These are phyloP conservation scores for Solanum chilense DNA, from an alignment of 257 asterid species.

Conservation along the genomic window DNA sequence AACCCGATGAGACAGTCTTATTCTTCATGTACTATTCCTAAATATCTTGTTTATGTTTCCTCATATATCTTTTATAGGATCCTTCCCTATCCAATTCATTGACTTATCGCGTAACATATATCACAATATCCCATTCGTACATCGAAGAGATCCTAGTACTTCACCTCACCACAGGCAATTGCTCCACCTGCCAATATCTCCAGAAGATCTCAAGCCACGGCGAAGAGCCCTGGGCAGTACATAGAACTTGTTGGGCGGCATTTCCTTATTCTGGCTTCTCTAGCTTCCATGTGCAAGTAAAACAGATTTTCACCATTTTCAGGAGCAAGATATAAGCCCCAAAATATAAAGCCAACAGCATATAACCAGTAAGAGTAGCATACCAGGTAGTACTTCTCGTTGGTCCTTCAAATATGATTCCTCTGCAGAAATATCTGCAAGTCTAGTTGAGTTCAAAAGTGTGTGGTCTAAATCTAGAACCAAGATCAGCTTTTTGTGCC, in stretches of 20 bases:
- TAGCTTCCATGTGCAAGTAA: neutral
- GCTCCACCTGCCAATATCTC: neutral
- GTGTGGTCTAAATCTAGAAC: slow-evolving; percentile 94
- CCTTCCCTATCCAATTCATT: neutral
- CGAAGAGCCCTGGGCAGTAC: neutral
- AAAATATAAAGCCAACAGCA: neutral
- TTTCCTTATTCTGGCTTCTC: neutral
- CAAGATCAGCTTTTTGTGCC: slow-evolving; percentile 49
- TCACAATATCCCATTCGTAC: neutral
- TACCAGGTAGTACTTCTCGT: slow-evolving; percentile 55
- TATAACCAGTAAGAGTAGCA: neutral
- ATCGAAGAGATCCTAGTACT: neutral
- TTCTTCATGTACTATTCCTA: neutral
- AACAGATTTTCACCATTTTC: neutral
- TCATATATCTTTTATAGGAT: neutral
- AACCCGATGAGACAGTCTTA: neutral
- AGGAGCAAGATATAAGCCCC: neutral
- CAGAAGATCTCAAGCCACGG: neutral
- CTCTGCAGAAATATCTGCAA: slow-evolving; percentile 39
- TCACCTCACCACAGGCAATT: neutral
- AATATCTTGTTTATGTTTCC: neutral
- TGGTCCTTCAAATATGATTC: slow-evolving; percentile 45
- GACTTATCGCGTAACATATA: neutral
- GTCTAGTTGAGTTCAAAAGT: slow-evolving; percentile 59
- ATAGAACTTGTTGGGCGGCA: neutral